These are phyloP conservation scores for Pouteria campechiana DNA, from an alignment of 179 eudicot species.

Conservation along the genomic window DNA sequence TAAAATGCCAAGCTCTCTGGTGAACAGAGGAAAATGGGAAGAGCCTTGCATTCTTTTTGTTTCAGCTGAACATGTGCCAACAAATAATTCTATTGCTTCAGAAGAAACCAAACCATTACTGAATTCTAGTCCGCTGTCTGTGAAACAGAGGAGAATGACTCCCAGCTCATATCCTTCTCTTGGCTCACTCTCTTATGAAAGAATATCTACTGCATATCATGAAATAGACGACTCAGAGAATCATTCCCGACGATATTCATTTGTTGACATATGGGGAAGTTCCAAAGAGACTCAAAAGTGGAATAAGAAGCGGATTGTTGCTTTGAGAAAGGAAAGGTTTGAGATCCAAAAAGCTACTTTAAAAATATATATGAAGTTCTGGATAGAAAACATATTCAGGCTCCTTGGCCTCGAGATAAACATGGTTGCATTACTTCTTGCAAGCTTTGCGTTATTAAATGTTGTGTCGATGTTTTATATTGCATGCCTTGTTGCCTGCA, in stretches of 20 bases:
- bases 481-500: conserved; percentile 78
- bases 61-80: conserved; percentile 34
- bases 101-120: conserved; percentile 28
- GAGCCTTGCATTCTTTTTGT: conserved; percentile 91
- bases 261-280: conserved; percentile 64
- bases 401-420: conserved; percentile 96
- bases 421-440: conserved; percentile 79
- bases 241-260: conserved; percentile 24
- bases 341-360: conserved; percentile 80
- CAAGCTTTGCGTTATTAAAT: conserved; percentile 84
- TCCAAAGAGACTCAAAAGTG: conserved; percentile 80
- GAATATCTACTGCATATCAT: conserved; percentile 12
- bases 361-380: conserved; percentile 82
- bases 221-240: conserved; percentile 15
- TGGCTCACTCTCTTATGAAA: conserved; percentile 9
- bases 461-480: conserved; percentile 76
- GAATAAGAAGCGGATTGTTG: conserved; percentile 66
- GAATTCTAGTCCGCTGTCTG: conserved; percentile 14
- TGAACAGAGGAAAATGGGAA: conserved; percentile 50
- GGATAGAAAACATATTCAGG: conserved; percentile 90
- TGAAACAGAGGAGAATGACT: conserved; percentile 9
- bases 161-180: conserved; percentile 53
- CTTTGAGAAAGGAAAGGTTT: conserved; percentile 78
- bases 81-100: conserved; percentile 18
- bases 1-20: conserved; percentile 38